Base-by-base conservation (phyloP, 352 stramenopile species). In the Phytophthora multivora region DNA sequence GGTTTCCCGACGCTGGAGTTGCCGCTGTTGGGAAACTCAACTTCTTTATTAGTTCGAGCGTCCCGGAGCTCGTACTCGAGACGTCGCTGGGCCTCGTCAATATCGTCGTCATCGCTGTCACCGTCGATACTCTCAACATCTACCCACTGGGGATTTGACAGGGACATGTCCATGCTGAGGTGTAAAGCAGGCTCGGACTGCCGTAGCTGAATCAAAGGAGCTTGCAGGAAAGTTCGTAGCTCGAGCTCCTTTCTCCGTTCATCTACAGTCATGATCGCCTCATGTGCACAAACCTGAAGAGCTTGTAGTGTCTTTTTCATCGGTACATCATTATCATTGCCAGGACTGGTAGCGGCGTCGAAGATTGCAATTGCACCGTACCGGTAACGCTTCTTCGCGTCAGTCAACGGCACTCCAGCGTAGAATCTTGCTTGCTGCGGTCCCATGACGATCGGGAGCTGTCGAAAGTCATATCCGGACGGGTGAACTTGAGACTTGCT, bases 341-440 rank as follows among this genome's bases (percentile, higher is more conserved):
- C 69, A 4, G 54, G 50, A 59, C 55, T 59, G 9, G 81, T 61
- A 33, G 63, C 65, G 1, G 76, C 46, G 35, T 95, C 83, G 57
- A 91, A 93, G 18, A 95, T 62, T 5, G 75, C 79, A 18, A 95
- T 40, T 10, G 83, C 83, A 0, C 86, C 86, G 21, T 92, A 65
- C 6, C 78, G 59, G 7, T 75, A 74, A 3, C 65, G 53, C 26
- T 74, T 79, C 42, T 67, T 66, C 39, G 52, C 36, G 67, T 89
- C 75, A 2, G 77, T 55, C 4, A 93, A 69, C 31, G 80, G 82
- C 12, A 91, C 74, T 1, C 83, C 81, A 3, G 79, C 80, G 59
- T 94, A 94, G 58, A 91, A 93, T 16, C 72, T 77, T 11, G 78
- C 79, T 30, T 84, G 75, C 50, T 94, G 86, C 1, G 86, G 82